phyloP scores from a whole-genome alignment of 345 rosid genomes.

The Eucalyptus marginata region DNA sequence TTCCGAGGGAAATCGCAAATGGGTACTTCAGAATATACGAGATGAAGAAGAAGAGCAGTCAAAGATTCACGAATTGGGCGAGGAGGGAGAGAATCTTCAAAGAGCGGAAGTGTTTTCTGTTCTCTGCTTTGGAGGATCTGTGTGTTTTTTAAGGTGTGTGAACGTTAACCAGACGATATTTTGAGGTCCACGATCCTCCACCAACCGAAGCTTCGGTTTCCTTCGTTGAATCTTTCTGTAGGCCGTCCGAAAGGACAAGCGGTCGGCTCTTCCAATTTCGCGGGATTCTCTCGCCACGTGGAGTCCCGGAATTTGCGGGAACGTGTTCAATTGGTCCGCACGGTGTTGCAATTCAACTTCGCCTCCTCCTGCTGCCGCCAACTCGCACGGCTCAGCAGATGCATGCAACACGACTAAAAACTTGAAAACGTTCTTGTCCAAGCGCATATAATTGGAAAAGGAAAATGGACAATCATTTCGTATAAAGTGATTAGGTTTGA shows the following conservation, averaged over 20 bases:
- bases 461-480: not conserved
- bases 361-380: not conserved
- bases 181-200: not conserved
- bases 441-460: not conserved
- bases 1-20: not conserved
- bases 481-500: not conserved
- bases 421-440: not conserved
- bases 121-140: not conserved
- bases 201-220: not conserved
- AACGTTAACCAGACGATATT: not conserved
- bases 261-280: not conserved
- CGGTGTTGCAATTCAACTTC: not conserved
- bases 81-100: not conserved
- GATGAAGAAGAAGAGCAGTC: not conserved
- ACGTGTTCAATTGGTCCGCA: not conserved
- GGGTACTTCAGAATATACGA: not conserved
- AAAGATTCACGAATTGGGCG: not conserved
- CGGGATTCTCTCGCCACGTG: not conserved
- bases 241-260: not conserved
- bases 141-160: not conserved
- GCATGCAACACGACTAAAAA: not conserved
- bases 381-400: not conserved
- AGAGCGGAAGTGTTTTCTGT: not conserved
- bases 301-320: not conserved
- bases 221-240: not conserved